Percentiles rank a stretch among this genome's conserved stretches.
These are phyloP conservation scores for Paradendryphiella salina DNA, from an alignment of 2,329 filamentous ascomycete species.

Conservation along the genomic window DNA sequence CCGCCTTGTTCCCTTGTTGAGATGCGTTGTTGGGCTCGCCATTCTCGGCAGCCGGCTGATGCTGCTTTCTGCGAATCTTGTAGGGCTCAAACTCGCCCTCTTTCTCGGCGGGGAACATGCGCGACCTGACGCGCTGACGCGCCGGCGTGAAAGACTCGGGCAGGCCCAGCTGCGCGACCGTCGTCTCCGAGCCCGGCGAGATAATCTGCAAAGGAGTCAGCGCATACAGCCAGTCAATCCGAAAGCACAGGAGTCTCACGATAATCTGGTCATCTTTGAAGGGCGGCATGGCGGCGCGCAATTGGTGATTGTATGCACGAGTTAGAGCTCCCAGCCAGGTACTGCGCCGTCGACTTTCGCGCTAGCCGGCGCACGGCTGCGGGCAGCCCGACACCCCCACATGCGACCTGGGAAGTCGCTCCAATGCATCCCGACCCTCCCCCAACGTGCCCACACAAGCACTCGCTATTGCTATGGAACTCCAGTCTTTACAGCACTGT, in stretches of 20 bases:
- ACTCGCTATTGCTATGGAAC: conserved; percentile 27
- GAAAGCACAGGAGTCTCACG: conserved; percentile 30
- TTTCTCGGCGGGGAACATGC: conserved; percentile 86
- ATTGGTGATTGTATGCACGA: conserved; percentile 22
- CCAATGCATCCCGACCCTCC: conserved; percentile 13
- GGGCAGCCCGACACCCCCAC: conserved; percentile 9
- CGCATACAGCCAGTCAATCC: not conserved
- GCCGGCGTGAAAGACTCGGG: conserved; percentile 90
- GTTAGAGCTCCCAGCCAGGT: conserved; percentile 14
- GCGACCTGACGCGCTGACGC: conserved; percentile 81
- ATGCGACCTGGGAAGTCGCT: conserved; percentile 4
- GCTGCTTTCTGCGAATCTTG: conserved; percentile 64
- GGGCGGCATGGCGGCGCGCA: conserved; percentile 47
- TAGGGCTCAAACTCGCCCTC: conserved; percentile 80
- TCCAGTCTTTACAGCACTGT: conserved; percentile 11
- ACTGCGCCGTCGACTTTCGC: conserved; percentile 11
- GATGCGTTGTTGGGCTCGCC: conserved; percentile 37
- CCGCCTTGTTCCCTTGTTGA: conserved; percentile 29
- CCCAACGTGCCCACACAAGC: conserved; percentile 27
- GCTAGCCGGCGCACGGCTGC: conserved; percentile 14
- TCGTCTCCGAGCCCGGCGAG: conserved; percentile 83
- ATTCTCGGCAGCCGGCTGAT: conserved; percentile 32
- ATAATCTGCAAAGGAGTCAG: conserved; percentile 57
- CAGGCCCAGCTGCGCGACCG: conserved; percentile 86
- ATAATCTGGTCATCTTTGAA: conserved; percentile 54